Conservation (phyloP, 2,329 filamentous ascomycete species). For the Torrubiella hemipterigena region DNA sequence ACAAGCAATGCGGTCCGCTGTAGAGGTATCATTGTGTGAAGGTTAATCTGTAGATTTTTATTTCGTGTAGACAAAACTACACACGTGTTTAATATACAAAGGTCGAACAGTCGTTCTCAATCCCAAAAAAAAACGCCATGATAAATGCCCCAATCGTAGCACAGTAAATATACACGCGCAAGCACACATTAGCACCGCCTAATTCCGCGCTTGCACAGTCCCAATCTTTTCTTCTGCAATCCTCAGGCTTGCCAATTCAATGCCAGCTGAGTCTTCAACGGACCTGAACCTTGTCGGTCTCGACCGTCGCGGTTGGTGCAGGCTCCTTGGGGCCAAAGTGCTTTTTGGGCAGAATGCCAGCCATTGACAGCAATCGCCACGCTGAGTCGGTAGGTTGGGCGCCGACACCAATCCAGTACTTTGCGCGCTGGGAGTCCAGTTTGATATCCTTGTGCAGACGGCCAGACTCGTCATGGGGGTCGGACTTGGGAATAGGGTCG, state of each 20-base stretch:
- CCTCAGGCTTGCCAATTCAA: neutral
- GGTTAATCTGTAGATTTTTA: no score
- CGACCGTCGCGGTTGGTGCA: constrained; percentile 13
- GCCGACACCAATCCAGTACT: constrained; percentile 95
- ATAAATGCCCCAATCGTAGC: neutral
- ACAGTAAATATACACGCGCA: neutral
- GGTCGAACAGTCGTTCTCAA: no score
- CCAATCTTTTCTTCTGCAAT: no score
- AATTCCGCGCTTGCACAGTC: no score
- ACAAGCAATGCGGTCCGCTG: no score
- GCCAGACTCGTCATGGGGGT: constrained; percentile 48
- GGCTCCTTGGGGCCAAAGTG: constrained; percentile 18
- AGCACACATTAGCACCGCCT: no score
- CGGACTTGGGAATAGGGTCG: constrained; percentile 52
- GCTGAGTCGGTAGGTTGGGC: constrained; percentile 87
- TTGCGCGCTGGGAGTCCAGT: constrained; percentile 67
- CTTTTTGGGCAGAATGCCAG: constrained; percentile 32
- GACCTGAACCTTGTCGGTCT: constrained; percentile 16
- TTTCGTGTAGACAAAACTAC: no score
- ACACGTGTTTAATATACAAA: no score
- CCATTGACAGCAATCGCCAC: constrained; percentile 78
- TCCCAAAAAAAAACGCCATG: neutral
- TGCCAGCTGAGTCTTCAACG: constrained; percentile 4
- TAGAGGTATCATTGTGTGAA: no score
- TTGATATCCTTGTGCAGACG: constrained; percentile 83